Percentiles rank a stretch among this genome's conserved stretches.
Evolutionary conservation across 2,329 filamentous ascomycete species (phyloP).

Genomic region (Dactylonectria estremocensis): DNA sequence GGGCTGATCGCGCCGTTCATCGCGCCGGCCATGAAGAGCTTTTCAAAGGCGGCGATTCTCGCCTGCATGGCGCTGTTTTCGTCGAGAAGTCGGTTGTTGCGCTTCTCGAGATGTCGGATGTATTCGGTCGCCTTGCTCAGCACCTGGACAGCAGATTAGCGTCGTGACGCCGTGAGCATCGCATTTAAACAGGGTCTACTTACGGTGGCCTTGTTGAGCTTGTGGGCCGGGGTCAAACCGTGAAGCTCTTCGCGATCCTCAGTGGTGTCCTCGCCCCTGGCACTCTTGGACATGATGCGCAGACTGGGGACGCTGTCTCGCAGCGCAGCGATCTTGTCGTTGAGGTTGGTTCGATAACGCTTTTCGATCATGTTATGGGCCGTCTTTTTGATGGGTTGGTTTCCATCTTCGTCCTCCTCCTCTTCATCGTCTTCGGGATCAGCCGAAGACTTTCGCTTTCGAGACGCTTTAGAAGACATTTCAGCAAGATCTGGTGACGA

Average conservation of each 20-base stretch:
- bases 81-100: slow-evolving; percentile 85
- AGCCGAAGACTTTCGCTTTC: slow-evolving; percentile 80
- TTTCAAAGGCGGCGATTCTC: slow-evolving; percentile 81
- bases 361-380: slow-evolving; percentile 99
- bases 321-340: slow-evolving; percentile 95
- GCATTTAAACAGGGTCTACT: slow-evolving; percentile 37
- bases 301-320: slow-evolving; percentile 93
- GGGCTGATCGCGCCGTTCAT: slow-evolving; percentile 74
- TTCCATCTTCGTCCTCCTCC: slow-evolving; percentile 72
- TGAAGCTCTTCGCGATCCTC: slow-evolving; percentile 83
- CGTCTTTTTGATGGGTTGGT: slow-evolving; percentile 83
- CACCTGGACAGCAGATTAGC: slow-evolving; percentile 63
- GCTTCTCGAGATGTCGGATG: slow-evolving; percentile 92
- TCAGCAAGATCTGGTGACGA: slow-evolving; percentile 73
- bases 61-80: slow-evolving; percentile 87
- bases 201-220: slow-evolving; percentile 97
- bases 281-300: slow-evolving; percentile 84
- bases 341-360: slow-evolving; percentile 94
- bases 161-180: background rate
- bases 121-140: slow-evolving; percentile 97
- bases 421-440: slow-evolving; percentile 62
- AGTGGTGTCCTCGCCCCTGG: slow-evolving; percentile 76
- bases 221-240: slow-evolving; percentile 88
- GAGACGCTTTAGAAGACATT: slow-evolving; percentile 62
- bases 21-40: slow-evolving; percentile 84